Evolutionary conservation across 2,329 filamentous ascomycete species (phyloP), one percentile per base, ranked within the genome.

Genomic region (Penicillium paneum): DNA sequence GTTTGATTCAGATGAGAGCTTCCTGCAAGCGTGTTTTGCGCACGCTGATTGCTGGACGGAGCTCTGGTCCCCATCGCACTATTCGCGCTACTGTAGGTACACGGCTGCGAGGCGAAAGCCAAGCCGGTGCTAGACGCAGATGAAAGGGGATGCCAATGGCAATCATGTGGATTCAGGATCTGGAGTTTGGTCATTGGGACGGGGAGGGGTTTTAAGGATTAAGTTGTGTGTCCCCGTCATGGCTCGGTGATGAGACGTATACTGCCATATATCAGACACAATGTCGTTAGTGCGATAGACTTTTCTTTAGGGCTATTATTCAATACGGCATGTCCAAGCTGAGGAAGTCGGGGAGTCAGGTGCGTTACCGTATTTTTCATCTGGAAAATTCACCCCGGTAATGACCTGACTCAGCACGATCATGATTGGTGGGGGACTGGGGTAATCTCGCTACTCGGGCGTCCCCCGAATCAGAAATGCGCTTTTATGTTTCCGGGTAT

Each of bases 21-120:
- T 59, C 57, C 53, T 47, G n/a, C 46, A 45, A 32, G 51, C 48
- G 48, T 45, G 49, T 55, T 55, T 58, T 36, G 28, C 46, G 48
- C 21, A 10, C 42, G 57, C 50, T 64, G 60, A 64, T 67, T 65
- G 62, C 57, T 60, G 56, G 58, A 61, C 15, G 17, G 26, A 42
- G 44, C 29, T 26, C 32, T 48, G 26, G 26, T 40, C 19, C 45
- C 55, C 56, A 42, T 51, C 50, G 43, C 42, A 39, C 55, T 52
- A 34, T 44, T 59, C 34, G 58, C 61, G 59, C 67, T 70, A 70
- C 66, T 68, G 68, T 69, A 71, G 67, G 68, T 69, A 71, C 68
- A 60, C 65, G 58, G 48, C 55, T 56, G 52, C 56, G 52, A 45
- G 50, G 56, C 52, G 55, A 50, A 54, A 64, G 60, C 63, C 61